These are phyloP conservation scores for Kockiozyma suomiensis DNA, from an alignment of 805 yeast species.

Conservation along the genomic window DNA sequence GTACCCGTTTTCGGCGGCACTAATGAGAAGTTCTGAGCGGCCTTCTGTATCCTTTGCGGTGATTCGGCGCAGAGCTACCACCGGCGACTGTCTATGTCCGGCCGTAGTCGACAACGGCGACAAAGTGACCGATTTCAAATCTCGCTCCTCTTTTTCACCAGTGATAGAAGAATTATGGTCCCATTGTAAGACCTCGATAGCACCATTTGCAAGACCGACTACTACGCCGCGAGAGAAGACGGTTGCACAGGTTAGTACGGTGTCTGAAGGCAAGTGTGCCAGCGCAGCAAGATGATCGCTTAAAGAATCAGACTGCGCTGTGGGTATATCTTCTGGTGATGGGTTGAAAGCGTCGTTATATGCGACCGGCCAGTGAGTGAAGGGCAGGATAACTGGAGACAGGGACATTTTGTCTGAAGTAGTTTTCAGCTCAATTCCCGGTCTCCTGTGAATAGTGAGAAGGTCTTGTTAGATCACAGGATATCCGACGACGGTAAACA, in stretches of 20 bases:
- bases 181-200: conserved; percentile 32
- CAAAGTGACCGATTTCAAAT: not conserved
- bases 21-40: conserved; percentile 28
- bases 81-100: conserved; percentile 31
- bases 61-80: conserved; percentile 27
- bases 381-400: conserved; percentile 31
- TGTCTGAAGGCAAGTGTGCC: conserved; percentile 18
- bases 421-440: not conserved
- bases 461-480: too few relatives aligned
- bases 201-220: conserved; percentile 29
- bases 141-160: not conserved
- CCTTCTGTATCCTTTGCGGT: conserved; percentile 33
- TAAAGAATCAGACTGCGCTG: not conserved
- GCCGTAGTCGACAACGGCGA: conserved; percentile 32
- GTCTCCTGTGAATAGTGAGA: not conserved
- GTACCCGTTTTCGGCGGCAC: conserved; percentile 32
- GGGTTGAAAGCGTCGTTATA: conserved; percentile 13
- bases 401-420: conserved; percentile 16
- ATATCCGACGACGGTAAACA: too few relatives aligned
- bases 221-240: conserved; percentile 30
- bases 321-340: conserved; percentile 1
- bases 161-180: conserved; percentile 4
- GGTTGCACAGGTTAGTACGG: conserved; percentile 29
- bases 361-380: conserved; percentile 33
- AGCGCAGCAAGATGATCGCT: conserved; percentile 14